Evolutionary conservation across 768 basidiomycete genomes (phyloP), one percentile per base, ranked within the genome.

Genomic region (Chlorophyllum brunneum): DNA sequence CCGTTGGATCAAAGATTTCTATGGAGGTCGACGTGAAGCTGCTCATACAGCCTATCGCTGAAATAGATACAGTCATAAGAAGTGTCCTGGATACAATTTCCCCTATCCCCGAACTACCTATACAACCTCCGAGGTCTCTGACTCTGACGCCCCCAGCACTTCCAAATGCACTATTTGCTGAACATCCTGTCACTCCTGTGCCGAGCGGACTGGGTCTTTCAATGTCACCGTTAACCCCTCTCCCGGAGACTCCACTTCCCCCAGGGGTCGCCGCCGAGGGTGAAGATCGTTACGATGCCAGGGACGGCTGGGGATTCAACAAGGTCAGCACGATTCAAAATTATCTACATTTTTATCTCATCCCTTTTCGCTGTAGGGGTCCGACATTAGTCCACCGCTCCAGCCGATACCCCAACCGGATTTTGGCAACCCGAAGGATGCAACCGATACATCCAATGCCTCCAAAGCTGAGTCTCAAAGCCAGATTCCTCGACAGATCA

Each of bases 201-300:
- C 38, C 41, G 2, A 26, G 36, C 23, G 34, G 31, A 18, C 23
- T 31, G 16, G 22, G 6, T 18, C 18, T 43, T 15, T 23, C 37
- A 1, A 48, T 66, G 57, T 72, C 70, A n/a, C 67, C 69, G 11
- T 53, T 83, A 30, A 81, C 81, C 5, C 81, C 81, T 5, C 58
- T 79, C 29, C 74, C 79, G 5, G 70, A 74, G 54, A 78, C 81
- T 1, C 79, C 80, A 4, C 59, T 61, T 24, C 64, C 65, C 15
- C 37, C 59, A 1, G 64, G 57, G 54, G 31, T 48, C 36, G 49
- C 52, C 15, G 53, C 29, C 9, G 45, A 22, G 33, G 51, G 50
- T 39, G 61, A 63, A 9, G 60, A 63, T 50, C 60, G 63, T 40
- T 61, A 61, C 46, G 44, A 57, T 8, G 54, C 57, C 36, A 45